Evolutionary conservation across 1,284 basidiomycete genomes (phyloP).

Genomic region (Ceratobasidium sp.): DNA sequence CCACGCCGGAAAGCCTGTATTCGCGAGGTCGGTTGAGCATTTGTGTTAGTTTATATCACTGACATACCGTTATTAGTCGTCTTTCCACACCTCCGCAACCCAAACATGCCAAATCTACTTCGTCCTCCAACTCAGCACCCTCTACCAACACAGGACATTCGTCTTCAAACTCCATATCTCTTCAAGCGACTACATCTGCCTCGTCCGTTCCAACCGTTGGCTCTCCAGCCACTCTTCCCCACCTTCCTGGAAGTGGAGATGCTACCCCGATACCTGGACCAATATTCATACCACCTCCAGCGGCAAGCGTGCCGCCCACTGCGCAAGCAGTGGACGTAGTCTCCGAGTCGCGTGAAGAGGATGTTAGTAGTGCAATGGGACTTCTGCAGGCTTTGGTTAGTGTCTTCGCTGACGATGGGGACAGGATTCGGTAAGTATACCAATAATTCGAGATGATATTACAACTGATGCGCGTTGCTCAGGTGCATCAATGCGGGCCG

Average conservation of each 20-base stretch:
- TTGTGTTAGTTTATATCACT: slow-evolving; percentile 28
- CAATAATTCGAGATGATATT: neutral
- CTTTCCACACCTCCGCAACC: slow-evolving; percentile 52
- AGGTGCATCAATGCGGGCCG: slow-evolving; percentile 79
- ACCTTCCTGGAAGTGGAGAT: slow-evolving; percentile 34
- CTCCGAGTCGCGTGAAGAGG: slow-evolving; percentile 59
- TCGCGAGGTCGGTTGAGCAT: slow-evolving; percentile 72
- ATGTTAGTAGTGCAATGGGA: slow-evolving; percentile 85
- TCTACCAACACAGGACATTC: slow-evolving; percentile 17
- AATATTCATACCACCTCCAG: slow-evolving; percentile 23
- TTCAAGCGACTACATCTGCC: slow-evolving; percentile 51
- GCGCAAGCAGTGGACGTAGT: neutral
- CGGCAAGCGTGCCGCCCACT: neutral
- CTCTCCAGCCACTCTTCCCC: slow-evolving; percentile 22
- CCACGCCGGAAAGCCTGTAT: slow-evolving; percentile 94
- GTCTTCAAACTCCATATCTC: slow-evolving; percentile 52
- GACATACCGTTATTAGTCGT: slow-evolving; percentile 59
- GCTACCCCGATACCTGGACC: slow-evolving; percentile 27
- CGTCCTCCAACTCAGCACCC: slow-evolving; percentile 47
- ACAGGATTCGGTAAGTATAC: slow-evolving; percentile 72
- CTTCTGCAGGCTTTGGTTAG: slow-evolving; percentile 96
- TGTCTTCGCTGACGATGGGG: slow-evolving; percentile 86
- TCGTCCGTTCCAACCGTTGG: slow-evolving; percentile 3
- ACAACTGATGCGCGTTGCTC: slow-evolving; percentile 45
- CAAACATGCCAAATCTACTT: slow-evolving; percentile 52